A percentile compares a stretch with the other conserved stretches of the same genome.
Conservation (phyloP, 306 rosid species). For the Vicia faba region DNA sequence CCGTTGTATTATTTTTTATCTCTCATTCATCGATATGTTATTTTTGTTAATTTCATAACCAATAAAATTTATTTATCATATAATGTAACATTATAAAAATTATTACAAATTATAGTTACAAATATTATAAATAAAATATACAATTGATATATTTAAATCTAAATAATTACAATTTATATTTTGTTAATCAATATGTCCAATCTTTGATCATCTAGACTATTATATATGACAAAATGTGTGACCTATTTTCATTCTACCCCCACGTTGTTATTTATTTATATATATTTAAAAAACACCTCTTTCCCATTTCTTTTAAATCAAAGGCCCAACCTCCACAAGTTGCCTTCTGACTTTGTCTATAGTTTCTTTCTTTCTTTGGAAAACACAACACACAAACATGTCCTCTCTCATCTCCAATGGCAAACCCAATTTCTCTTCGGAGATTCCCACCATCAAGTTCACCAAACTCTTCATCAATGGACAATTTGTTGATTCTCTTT, state of each 20-base stretch:
- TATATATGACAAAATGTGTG: background rate
- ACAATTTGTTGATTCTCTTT: constrained; percentile 67
- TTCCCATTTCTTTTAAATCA: background rate
- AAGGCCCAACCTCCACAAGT: constrained; percentile 3
- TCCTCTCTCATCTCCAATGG: constrained; percentile 34
- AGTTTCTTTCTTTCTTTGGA: background rate
- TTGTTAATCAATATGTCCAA: too few relatives aligned
- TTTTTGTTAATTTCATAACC: too few relatives aligned
- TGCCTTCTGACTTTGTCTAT: background rate
- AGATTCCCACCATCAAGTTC: constrained; percentile 63
- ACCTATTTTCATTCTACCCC: background rate
- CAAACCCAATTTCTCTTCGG: background rate
- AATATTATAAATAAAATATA: too few relatives aligned
- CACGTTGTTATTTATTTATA: background rate
- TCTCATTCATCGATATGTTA: too few relatives aligned
- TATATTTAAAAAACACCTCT: background rate
- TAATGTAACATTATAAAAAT: too few relatives aligned
- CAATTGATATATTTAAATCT: too few relatives aligned
- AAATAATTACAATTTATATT: too few relatives aligned
- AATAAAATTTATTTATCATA: too few relatives aligned
- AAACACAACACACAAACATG: constrained; percentile 30
- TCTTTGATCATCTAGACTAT: too few relatives aligned
- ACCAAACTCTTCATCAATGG: constrained; percentile 95
- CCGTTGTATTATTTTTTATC: too few relatives aligned
- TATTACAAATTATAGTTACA: too few relatives aligned